Conservation (phyloP, 129 eudicot genomes). For the Lactuca saligna region DNA sequence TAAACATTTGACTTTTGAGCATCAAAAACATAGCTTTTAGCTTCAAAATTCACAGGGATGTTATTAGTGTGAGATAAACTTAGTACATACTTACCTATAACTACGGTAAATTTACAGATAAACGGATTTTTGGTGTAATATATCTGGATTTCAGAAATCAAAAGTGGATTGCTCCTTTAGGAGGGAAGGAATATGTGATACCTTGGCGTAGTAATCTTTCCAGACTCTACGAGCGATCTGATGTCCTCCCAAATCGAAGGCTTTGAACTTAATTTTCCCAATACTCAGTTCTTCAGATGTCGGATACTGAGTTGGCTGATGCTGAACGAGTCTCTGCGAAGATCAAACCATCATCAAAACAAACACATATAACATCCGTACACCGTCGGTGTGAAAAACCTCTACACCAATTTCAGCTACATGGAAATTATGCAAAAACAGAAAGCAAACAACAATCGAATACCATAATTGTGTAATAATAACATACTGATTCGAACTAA, state of each 20-base stretch:
- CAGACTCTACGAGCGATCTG: conserved; percentile 82
- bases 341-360: conserved; percentile 17
- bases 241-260: conserved; percentile 87
- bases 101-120: not conserved
- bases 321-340: conserved; percentile 71
- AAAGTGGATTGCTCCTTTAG: not conserved
- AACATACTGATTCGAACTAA: not conserved
- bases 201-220: conserved; percentile 80
- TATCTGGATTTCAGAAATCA: not conserved
- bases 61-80: not conserved
- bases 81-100: not conserved
- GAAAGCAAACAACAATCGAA: not conserved
- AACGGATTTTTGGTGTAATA: not conserved
- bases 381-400: not conserved
- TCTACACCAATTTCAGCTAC: not conserved
- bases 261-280: conserved; percentile 81
- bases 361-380: not conserved
- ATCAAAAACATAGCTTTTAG: not conserved
- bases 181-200: conserved; percentile 3
- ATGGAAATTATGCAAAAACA: not conserved
- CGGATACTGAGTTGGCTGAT: conserved; percentile 82
- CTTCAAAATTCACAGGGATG: not conserved
- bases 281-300: conserved; percentile 86
- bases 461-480: not conserved
- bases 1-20: conserved; percentile 7